Base-by-base conservation (phyloP, 1,284 basidiomycete species). In the Cutaneotrichosporon spelunceum region DNA sequence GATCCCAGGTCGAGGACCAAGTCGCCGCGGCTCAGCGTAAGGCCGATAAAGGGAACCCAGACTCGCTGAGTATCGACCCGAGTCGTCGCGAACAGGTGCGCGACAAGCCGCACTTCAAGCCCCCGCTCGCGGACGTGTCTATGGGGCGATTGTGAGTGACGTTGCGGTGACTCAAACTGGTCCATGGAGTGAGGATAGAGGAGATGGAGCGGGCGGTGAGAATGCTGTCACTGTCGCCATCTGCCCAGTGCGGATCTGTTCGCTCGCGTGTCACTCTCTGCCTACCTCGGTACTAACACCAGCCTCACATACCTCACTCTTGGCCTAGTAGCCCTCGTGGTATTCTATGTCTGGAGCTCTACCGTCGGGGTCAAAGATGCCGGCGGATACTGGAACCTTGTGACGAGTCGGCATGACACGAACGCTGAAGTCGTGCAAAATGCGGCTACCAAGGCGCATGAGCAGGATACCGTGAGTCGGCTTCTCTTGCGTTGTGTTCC, bases 311-410 rank as follows among this genome's bases (percentile, higher is more conserved):
- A 79, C 70, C 69, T 79, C 44, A 59, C 70, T 26, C 57, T 75
- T 23, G 69, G 68, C 24, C 70, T 79, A 14, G 14, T 70, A 34
- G 64, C 68, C n/a, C 44, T 79, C 19, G 56, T 61, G n/a, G 69
- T 63, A 16, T 78, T 78, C 68, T 79, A 79, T 66, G 65, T 68
- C 42, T 79, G 77, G 76, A 61, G 77, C 33, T 65, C 76, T 55
- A 78, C 76, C 10, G 69, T 77, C 47, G 79, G 76, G 76, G 78
- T 77, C 2, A 49, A 56, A 26, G 65, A 78, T 9, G 75, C 68
- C 2, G 78, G 78, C 14, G 78, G 78, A 3, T 79, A 79, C 65
- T 79, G 77, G 77, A 73, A 75, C 39, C 67, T 78, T 45, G 62
- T 76, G 61, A 77, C 76, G 3, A 77, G 78, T 2, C 62, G 64